These are phyloP conservation scores for Yamadazyma taylorii DNA, from an alignment of 1,139 yeast species.

Conservation along the genomic window DNA sequence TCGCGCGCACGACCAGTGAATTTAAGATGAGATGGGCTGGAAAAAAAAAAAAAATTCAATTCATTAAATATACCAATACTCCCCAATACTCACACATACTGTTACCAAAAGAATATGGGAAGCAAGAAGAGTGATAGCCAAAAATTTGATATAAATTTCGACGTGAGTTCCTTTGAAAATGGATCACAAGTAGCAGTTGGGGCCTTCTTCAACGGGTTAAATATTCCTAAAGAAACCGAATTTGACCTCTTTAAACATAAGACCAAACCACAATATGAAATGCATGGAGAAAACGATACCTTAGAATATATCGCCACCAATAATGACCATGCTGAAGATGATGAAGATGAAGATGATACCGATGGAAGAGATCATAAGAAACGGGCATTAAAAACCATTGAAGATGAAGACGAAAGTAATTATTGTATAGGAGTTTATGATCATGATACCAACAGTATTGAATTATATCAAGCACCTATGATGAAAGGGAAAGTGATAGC, in stretches of 20 bases:
- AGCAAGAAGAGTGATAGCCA: neutral
- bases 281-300: slow-evolving; percentile 78
- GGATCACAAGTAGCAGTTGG: slow-evolving; percentile 47
- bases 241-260: slow-evolving; percentile 67
- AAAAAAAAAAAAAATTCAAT: slow-evolving; percentile 6
- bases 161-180: slow-evolving; percentile 28
- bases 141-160: slow-evolving; percentile 5
- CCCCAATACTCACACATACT: too few species aligned
- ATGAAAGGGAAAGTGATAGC: slow-evolving; percentile 57
- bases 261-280: slow-evolving; percentile 41
- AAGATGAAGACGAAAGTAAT: slow-evolving; percentile 20
- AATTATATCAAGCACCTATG: slow-evolving; percentile 62
- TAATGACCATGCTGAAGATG: slow-evolving; percentile 30
- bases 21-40: slow-evolving; percentile 9
- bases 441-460: slow-evolving; percentile 55
- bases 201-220: slow-evolving; percentile 73
- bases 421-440: slow-evolving; percentile 74
- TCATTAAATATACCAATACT: too few species aligned
- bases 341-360: slow-evolving; percentile 12
- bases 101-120: neutral
- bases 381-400: neutral
- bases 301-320: slow-evolving; percentile 72
- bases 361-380: neutral
- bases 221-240: slow-evolving; percentile 55
- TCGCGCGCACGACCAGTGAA: neutral